phyloP scores from a whole-genome alignment of 768 basidiomycete species.

The Mycena crocata region DNA sequence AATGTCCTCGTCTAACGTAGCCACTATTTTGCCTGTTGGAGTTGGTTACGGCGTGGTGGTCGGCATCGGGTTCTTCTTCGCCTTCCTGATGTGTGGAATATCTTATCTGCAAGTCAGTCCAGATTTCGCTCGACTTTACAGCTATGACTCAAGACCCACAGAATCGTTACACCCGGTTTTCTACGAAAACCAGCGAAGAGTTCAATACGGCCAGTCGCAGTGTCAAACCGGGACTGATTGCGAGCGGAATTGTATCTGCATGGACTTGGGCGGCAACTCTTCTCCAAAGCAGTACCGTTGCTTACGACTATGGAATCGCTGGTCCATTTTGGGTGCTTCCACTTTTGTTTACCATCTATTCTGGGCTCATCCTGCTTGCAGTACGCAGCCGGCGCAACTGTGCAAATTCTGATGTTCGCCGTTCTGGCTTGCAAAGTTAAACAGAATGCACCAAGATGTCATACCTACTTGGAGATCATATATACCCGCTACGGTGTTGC shows the following conservation, averaged over 20 bases:
- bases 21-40: slow-evolving; percentile 18
- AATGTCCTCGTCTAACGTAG: slow-evolving; percentile 13
- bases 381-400: slow-evolving; percentile 65
- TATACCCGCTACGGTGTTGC: slow-evolving; percentile 59
- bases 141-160: neutral
- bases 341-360: neutral
- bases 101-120: slow-evolving; percentile 17
- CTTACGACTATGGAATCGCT: slow-evolving; percentile 63
- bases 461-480: slow-evolving; percentile 70
- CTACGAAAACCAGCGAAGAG: slow-evolving; percentile 20
- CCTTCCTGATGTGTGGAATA: slow-evolving; percentile 13
- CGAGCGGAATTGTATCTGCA: slow-evolving; percentile 40
- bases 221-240: slow-evolving; percentile 25
- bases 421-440: slow-evolving; percentile 68
- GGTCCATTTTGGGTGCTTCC: slow-evolving; percentile 55
- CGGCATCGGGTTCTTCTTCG: slow-evolving; percentile 28
- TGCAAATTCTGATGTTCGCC: slow-evolving; percentile 64
- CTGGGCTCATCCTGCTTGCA: slow-evolving; percentile 38
- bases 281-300: slow-evolving; percentile 64
- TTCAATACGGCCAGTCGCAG: slow-evolving; percentile 28
- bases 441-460: slow-evolving; percentile 68
- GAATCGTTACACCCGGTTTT: slow-evolving; percentile 24
- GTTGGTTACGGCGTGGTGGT: slow-evolving; percentile 25
- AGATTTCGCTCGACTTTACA: neutral
- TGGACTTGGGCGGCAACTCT: slow-evolving; percentile 71